These are phyloP conservation scores for Leptographium procerum DNA, from an alignment of 2,329 filamentous ascomycete genomes.

Conservation along the genomic window DNA sequence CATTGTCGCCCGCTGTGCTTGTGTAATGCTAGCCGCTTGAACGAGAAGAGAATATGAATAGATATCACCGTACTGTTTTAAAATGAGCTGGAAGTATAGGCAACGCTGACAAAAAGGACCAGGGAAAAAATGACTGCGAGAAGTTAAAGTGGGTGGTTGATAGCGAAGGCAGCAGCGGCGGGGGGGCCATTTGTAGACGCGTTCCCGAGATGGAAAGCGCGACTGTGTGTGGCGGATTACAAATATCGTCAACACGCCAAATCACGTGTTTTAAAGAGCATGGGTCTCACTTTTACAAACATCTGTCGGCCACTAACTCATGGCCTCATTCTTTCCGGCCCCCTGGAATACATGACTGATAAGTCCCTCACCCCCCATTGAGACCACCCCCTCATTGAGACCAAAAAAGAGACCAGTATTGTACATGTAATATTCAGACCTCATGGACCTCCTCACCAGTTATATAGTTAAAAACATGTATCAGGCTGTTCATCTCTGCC, in stretches of 20 bases:
- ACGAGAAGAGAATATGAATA: neutral
- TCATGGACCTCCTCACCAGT: too few species aligned
- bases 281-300: neutral
- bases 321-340: neutral
- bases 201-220: slow-evolving; percentile 10
- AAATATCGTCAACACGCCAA: slow-evolving; percentile 13
- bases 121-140: neutral
- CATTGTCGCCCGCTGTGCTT: slow-evolving; percentile 21
- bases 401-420: too few species aligned
- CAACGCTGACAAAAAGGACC: neutral
- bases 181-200: slow-evolving; percentile 12
- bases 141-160: neutral
- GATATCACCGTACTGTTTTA: neutral
- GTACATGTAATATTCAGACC: too few species aligned
- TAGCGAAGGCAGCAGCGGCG: slow-evolving; percentile 2
- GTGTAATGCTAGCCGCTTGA: neutral
- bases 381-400: too few species aligned
- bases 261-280: slow-evolving; percentile 12
- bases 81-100: neutral
- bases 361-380: too few species aligned
- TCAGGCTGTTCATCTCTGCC: too few species aligned
- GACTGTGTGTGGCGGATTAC: slow-evolving; percentile 7
- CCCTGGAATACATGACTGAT: too few species aligned
- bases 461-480: too few species aligned
- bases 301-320: too few species aligned